Conservation (phyloP, 768 basidiomycete genomes). For the Mycena rosella region DNA sequence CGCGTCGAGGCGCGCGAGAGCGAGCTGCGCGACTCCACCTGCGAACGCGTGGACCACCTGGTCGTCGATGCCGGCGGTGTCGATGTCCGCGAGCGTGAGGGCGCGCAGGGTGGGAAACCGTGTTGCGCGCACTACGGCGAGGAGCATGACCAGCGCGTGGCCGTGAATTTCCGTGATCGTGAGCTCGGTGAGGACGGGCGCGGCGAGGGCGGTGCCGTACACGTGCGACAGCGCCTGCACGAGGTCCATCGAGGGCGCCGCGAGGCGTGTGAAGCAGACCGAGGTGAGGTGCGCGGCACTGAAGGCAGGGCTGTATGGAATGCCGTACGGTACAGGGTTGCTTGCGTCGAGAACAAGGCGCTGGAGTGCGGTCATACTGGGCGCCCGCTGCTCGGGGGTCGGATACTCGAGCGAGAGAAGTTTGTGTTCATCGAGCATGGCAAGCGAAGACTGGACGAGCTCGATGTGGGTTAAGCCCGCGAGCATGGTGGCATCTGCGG, state of each 20-base stretch:
- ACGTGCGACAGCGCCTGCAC: constrained; percentile 35
- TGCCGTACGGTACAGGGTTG: constrained; percentile 17
- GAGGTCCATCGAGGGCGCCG: constrained; percentile 30
- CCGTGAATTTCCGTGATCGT: constrained; percentile 26
- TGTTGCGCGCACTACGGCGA: constrained; percentile 21
- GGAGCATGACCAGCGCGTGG: constrained; percentile 32
- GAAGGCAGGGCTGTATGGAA: constrained; percentile 29
- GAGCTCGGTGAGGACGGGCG: constrained; percentile 10
- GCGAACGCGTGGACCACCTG: constrained; percentile 8
- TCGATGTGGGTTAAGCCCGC: constrained; percentile 15
- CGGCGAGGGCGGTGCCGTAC: constrained; percentile 27
- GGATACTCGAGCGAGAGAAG: constrained; percentile 30
- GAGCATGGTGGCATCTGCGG: constrained; percentile 26
- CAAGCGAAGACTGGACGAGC: constrained; percentile 28
- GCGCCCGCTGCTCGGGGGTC: constrained; percentile 15
- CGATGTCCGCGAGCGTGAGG: constrained; percentile 21
- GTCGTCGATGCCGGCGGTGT: constrained; percentile 28
- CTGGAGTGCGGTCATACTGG: constrained; percentile 23
- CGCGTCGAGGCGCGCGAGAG: constrained; percentile 10
- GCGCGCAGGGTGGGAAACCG: constrained; percentile 15
- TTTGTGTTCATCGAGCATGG: constrained; percentile 33
- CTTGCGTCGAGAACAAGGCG: constrained; percentile 25
- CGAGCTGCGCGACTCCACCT: constrained; percentile 11
- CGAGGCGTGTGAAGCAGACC: constrained; percentile 25
- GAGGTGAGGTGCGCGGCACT: constrained; percentile 20